Base-by-base conservation (phyloP, 108 stramenopile genomes). In the Pseudonitzschia delicatissima region DNA sequence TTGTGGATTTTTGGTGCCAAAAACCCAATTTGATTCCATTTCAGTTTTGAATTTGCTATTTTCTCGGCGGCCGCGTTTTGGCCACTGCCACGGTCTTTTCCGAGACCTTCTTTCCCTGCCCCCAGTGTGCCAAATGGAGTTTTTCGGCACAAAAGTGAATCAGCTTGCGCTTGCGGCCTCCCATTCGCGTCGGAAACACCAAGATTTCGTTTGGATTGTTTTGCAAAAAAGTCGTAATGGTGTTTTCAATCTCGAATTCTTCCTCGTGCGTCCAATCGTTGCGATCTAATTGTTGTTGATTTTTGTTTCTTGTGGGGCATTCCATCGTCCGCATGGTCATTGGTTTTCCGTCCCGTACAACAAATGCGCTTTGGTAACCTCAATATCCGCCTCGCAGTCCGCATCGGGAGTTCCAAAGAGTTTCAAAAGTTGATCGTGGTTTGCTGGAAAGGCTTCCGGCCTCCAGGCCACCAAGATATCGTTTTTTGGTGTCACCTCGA, bases 391-490 rank as follows among this genome's bases (percentile, higher is more conserved):
- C 58, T 80, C 28, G 44, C 80, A 77, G 4, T 71, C 60, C 7
- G 18, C 23, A 66, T 84, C 77, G 13, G 57, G 62, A 13, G 32
- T 32, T 20, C 57, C 5, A 51, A 67, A 58, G 1, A 51, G 9
- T 5, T n/a, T 33, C 21, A 5, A 9, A 51, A 18, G 5, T 9
- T 31, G 27, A 26, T 34, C 12, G 21, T 25, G 15, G 53, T 12
- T 48, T 59, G 32, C 12, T 20, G n/a, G 31, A 39, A 39, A 44
- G 7, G 50, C 50, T 5, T 18, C 12, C 21, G 53, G 57, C 25
- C 52, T 25, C 84, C 85, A 90, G 3, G 80, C 86, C 44, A 90
- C 61, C 27, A 90, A 52, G 52, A 91, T 86, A 61, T 91, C 90
- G 76, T 91, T 86, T 39, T 91, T 91, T 2, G 86, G 81, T 9